These are phyloP conservation scores for Pythium brachiatum DNA, from an alignment of 352 stramenopile species.

Conservation along the genomic window DNA sequence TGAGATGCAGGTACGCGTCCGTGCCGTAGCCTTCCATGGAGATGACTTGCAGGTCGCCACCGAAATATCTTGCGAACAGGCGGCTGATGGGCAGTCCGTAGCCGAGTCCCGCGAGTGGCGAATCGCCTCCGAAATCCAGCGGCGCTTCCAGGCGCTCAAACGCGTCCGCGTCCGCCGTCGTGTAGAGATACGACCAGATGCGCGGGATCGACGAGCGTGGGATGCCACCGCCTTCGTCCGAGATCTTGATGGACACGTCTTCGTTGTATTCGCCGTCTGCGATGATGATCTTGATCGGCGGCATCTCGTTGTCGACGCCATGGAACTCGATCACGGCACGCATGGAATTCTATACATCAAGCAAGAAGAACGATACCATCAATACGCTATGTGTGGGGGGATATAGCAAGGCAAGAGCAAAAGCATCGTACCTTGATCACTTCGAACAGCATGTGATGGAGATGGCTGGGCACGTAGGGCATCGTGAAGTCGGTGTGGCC, in stretches of 20 bases:
- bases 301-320: slow-evolving; percentile 96
- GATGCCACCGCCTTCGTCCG: slow-evolving; percentile 99
- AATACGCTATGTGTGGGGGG: background rate
- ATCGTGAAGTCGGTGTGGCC: slow-evolving; percentile 98
- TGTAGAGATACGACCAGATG: slow-evolving; percentile 99
- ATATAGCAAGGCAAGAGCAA: background rate
- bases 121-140: slow-evolving; percentile 86
- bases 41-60: slow-evolving; percentile 98
- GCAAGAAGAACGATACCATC: background rate
- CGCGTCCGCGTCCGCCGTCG: slow-evolving; percentile 94
- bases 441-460: slow-evolving; percentile 99
- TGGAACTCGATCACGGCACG: slow-evolving; percentile 98
- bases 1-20: slow-evolving; percentile 95
- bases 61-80: slow-evolving; percentile 99
- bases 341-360: slow-evolving; percentile 93
- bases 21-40: slow-evolving; percentile 99
- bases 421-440: slow-evolving; percentile 90
- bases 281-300: slow-evolving; percentile 99
- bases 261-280: slow-evolving; percentile 99
- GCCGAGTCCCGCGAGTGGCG: slow-evolving; percentile 93
- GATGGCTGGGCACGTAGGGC: slow-evolving; percentile 93
- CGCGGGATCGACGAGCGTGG: slow-evolving; percentile 96
- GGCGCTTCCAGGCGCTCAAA: slow-evolving; percentile 89
- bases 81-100: slow-evolving; percentile 96
- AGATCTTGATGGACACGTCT: slow-evolving; percentile 99